Conservation (phyloP, 306 rosid genomes). For the Abrus precatorius region DNA sequence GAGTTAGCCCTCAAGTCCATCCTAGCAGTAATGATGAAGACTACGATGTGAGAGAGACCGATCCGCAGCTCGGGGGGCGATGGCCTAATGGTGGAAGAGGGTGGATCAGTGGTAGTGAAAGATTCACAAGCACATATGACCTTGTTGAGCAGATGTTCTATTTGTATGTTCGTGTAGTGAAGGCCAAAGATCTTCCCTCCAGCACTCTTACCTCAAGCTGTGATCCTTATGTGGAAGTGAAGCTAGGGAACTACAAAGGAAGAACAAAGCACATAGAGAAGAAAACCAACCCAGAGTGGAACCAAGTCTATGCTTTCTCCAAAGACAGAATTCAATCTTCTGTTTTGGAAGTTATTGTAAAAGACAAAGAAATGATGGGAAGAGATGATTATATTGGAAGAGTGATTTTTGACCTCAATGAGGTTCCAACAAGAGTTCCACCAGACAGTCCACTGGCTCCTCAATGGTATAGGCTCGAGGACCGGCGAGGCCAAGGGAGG, state of each 20-base stretch:
- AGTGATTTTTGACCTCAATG: constrained; percentile 83
- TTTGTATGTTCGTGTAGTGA: constrained; percentile 82
- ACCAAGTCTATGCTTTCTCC: constrained; percentile 94
- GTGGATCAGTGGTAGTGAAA: constrained; percentile 75
- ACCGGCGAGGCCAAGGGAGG: constrained; percentile 72
- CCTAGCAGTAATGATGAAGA: constrained; percentile 56
- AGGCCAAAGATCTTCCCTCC: constrained; percentile 83
- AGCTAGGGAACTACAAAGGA: constrained; percentile 90
- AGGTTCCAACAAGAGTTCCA: constrained; percentile 91
- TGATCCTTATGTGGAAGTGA: constrained; percentile 95
- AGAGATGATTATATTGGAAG: constrained; percentile 91
- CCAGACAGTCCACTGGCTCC: constrained; percentile 97
- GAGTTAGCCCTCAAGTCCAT: constrained; percentile 52
- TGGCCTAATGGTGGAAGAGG: constrained; percentile 86
- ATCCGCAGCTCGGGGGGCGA: constrained; percentile 80
- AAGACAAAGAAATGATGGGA: constrained; percentile 87
- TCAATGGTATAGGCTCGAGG: constrained; percentile 91
- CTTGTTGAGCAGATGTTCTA: constrained; percentile 90
- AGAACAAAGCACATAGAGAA: constrained; percentile 81
- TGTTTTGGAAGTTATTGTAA: constrained; percentile 80
- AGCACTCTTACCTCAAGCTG: constrained; percentile 70
- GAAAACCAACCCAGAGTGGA: constrained; percentile 90
- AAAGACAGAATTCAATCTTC: constrained; percentile 89
- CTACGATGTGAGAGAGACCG: constrained; percentile 76
- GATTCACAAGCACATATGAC: constrained; percentile 79